Conservation (phyloP, 257 asterid species). For the Solanum okadae region DNA sequence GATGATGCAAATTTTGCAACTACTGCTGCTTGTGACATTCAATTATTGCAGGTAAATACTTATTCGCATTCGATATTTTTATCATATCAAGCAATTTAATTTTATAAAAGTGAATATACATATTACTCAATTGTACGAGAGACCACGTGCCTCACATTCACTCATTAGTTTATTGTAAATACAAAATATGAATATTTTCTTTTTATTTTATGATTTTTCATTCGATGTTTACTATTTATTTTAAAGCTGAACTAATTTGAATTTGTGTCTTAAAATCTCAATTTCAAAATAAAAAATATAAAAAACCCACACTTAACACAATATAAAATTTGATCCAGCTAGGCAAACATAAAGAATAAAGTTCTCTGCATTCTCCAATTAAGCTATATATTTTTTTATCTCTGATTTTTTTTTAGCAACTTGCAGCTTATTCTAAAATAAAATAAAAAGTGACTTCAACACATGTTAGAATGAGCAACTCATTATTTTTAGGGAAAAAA, state of each 20-base stretch:
- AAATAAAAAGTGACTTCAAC: background rate
- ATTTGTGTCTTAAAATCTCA: no score
- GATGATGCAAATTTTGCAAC: constrained; percentile 39
- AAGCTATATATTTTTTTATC: background rate
- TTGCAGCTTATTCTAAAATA: background rate
- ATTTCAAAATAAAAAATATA: no score
- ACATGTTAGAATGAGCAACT: background rate
- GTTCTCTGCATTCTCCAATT: background rate
- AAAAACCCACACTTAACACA: background rate
- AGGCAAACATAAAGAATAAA: background rate
- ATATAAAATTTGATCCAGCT: background rate
- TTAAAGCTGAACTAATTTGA: background rate
- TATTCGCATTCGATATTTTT: background rate
- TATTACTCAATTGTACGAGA: background rate
- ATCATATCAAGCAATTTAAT: background rate
- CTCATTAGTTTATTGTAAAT: background rate
- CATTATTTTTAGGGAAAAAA: no score
- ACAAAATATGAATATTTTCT: background rate
- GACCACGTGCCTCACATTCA: background rate
- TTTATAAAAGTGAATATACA: background rate
- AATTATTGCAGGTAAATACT: constrained; percentile 60
- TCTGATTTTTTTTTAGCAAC: background rate
- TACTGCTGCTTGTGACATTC: constrained; percentile 55
- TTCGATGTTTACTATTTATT: background rate
- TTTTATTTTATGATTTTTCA: background rate